phyloP scores from a whole-genome alignment of 2,329 filamentous ascomycete species.

The Aureobasidium sp. region DNA sequence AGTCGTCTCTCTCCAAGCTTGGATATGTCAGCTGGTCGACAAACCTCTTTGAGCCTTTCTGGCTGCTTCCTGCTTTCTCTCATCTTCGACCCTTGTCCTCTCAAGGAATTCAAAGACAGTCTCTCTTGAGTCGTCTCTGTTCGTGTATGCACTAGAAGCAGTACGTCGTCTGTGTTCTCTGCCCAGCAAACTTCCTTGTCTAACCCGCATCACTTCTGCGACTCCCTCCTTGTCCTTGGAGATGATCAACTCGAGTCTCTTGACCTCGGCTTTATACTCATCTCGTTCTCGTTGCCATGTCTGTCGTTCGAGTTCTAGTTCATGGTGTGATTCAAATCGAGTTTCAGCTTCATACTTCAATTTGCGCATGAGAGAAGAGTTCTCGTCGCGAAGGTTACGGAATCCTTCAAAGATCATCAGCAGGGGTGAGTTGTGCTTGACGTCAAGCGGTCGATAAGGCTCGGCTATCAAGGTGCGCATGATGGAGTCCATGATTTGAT shows the following conservation, averaged over 20 bases:
- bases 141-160: constrained; percentile 16
- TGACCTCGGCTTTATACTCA: constrained; percentile 36
- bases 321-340: constrained; percentile 19
- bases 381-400: constrained; percentile 30
- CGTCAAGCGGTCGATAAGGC: constrained; percentile 25
- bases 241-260: constrained; percentile 39
- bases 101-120: constrained; percentile 30
- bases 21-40: not conserved
- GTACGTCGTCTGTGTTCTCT: constrained; percentile 18
- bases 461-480: constrained; percentile 27
- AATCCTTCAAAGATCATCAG: constrained; percentile 39
- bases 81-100: constrained; percentile 23
- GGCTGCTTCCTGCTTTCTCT: constrained; percentile 23
- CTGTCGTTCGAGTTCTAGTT: constrained; percentile 27
- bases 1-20: not conserved
- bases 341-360: constrained; percentile 26
- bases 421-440: constrained; percentile 32
- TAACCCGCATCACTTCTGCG: constrained; percentile 35
- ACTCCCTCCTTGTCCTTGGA: constrained; percentile 37
- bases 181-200: constrained; percentile 34
- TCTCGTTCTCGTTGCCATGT: constrained; percentile 29
- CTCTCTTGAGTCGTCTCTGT: constrained; percentile 22
- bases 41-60: constrained; percentile 27
- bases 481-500: constrained; percentile 26
- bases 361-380: constrained; percentile 25